Base-by-base conservation (phyloP, 176 grass and related monocot species). In the Canna indica region DNA sequence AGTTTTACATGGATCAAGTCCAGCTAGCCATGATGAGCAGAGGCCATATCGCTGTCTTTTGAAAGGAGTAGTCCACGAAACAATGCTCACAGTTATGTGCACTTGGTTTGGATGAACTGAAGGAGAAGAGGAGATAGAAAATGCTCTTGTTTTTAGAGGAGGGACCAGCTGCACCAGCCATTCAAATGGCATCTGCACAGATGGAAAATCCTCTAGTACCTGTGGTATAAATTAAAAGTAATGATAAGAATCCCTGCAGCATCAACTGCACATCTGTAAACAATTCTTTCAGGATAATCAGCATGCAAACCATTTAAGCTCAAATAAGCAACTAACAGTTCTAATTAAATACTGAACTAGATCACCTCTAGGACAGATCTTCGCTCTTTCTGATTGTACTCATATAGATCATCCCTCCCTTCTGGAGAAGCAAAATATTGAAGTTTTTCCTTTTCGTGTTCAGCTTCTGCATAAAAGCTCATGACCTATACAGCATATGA, bases 381-480 rank as follows among this genome's bases (percentile, higher is more conserved):
- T 60, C 84, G 62, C 60, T 96, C 93, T 77, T 90, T 96, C 77
- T 91, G 93, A 83, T 91, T 96, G 71, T 91, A 91, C 62, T 77
- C 70, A 65, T 96, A 87, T 77, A 96, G 72, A 67, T 87, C 86
- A 77, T 97, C 93, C 72, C 88, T 89, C 54, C 93, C 93, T 78
- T 97, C 93, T 60, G 93, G 93, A 81, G 93, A 97, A 71, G 88
- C 79, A 85, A 97, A 97, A 70, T 87, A 83, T 69, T 90, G 86
- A 68, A 97, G 86, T 72, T 47, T 97, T 76, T 91, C 86, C 69
- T 85, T 97, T 80, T 92, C 88, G 63, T 83, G 86, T 81, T 90
- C 88, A 35, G 72, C 86, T 66, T 71, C 48, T 56, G 93, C 81
- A 68, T 81, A 91, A 71, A 85, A 91, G 77, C 86, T 92, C 88